Evolutionary conservation across 1,284 basidiomycete species (phyloP).

Genomic region (Ceratobasidium sp.): DNA sequence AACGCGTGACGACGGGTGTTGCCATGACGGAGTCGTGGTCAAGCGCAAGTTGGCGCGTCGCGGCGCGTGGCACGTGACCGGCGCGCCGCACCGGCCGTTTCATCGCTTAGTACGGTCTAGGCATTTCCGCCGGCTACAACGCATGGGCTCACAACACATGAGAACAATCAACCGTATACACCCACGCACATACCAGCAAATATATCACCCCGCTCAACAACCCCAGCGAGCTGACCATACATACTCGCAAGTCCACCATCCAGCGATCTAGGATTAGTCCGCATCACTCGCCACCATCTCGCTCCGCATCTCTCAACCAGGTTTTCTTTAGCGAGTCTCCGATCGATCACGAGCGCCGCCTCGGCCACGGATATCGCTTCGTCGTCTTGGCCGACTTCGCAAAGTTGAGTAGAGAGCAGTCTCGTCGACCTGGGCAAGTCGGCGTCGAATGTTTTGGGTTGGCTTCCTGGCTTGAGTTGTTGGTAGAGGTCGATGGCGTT

Average conservation of each 20-base stretch:
- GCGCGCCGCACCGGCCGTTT: too few species aligned
- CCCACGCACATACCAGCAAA: neutral
- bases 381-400: neutral
- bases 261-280: neutral
- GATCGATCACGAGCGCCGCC: neutral
- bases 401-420: neutral
- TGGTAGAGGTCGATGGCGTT: neutral
- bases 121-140: too few species aligned
- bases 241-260: neutral
- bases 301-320: neutral
- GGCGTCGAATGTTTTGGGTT: neutral
- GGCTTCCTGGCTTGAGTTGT: neutral
- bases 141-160: too few species aligned
- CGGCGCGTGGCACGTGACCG: too few species aligned
- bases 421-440: neutral
- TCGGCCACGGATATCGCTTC: neutral
- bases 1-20: too few species aligned
- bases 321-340: neutral
- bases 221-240: neutral
- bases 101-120: too few species aligned
- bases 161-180: too few species aligned
- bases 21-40: too few species aligned
- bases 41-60: too few species aligned
- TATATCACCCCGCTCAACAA: neutral
- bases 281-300: neutral